Evolutionary conservation across 768 basidiomycete genomes (phyloP).

Genomic region (Hypholoma fasciculare): DNA sequence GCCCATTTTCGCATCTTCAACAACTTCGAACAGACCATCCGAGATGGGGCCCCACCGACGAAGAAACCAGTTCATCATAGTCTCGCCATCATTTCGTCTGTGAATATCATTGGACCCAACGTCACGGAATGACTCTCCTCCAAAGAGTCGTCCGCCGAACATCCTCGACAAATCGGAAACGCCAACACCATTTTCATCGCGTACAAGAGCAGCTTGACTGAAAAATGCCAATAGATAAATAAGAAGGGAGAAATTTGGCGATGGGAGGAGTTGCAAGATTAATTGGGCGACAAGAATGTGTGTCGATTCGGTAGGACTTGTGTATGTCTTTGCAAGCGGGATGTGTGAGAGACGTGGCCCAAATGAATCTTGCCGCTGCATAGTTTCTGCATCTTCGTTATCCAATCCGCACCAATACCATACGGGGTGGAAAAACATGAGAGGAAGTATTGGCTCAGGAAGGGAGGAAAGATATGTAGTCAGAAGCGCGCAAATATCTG

Average conservation of each 20-base stretch:
- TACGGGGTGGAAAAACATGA: slow-evolving; percentile 26
- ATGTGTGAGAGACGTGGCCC: slow-evolving; percentile 12
- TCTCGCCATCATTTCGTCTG: slow-evolving; percentile 18
- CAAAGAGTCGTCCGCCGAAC: slow-evolving; percentile 36
- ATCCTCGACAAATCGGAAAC: slow-evolving; percentile 30
- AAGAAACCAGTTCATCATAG: slow-evolving; percentile 35
- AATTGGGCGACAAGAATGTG: slow-evolving; percentile 32
- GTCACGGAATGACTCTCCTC: slow-evolving; percentile 14
- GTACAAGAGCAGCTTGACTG: slow-evolving; percentile 35
- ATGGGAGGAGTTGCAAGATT: slow-evolving; percentile 42
- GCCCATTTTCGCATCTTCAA: slow-evolving; percentile 20
- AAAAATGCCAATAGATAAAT: slow-evolving; percentile 48
- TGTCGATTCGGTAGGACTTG: slow-evolving; percentile 16
- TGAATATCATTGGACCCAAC: not conserved
- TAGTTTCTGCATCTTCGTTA: slow-evolving; percentile 7
- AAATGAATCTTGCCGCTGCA: slow-evolving; percentile 1
- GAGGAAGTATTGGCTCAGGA: slow-evolving; percentile 38
- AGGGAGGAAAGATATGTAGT: slow-evolving; percentile 39
- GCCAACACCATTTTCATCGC: slow-evolving; percentile 32
- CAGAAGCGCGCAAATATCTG: slow-evolving; percentile 42
- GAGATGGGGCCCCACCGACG: slow-evolving; percentile 32
- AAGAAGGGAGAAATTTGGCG: slow-evolving; percentile 40
- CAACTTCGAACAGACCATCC: slow-evolving; percentile 29
- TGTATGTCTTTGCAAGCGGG: slow-evolving; percentile 18
- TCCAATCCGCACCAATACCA: slow-evolving; percentile 35